Conservation (phyloP, 139 green algal species). For the Chlamydomonas eustigma region DNA sequence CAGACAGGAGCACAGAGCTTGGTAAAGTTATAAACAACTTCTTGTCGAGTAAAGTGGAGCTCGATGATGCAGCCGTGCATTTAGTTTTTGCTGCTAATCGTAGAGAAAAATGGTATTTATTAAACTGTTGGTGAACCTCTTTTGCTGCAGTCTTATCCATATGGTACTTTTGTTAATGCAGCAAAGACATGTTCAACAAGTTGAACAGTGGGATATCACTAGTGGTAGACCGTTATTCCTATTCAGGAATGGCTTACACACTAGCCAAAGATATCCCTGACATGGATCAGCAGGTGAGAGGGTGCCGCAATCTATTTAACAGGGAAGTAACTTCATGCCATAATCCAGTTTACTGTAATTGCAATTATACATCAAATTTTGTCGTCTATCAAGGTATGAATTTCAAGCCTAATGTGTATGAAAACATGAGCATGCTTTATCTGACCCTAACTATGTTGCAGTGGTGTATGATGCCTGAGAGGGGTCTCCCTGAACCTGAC, state of each 20-base stretch:
- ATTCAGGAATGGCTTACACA: constrained; percentile 85
- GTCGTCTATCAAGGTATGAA: too few relatives aligned
- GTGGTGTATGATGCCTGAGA: constrained; percentile 65
- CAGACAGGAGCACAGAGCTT: constrained; percentile 80
- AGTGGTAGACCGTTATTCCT: constrained; percentile 92
- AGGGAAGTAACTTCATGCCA: too few relatives aligned
- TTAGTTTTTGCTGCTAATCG: constrained; percentile 93
- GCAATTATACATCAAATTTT: too few relatives aligned
- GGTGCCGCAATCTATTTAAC: too few relatives aligned
- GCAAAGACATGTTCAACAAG: constrained; percentile 45
- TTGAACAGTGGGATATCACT: constrained; percentile 76
- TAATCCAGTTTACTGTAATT: too few relatives aligned
- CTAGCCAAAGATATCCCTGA: constrained; percentile 66
- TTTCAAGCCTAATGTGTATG: too few relatives aligned
- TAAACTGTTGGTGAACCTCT: too few relatives aligned
- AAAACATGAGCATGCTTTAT: too few relatives aligned
- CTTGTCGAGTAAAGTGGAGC: constrained; percentile 57
- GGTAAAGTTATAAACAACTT: constrained; percentile 88
- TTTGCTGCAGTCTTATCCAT: background rate
- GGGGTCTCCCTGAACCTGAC: constrained; percentile 80
- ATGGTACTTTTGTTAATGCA: background rate
- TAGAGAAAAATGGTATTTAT: constrained; percentile 81
- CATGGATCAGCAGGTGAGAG: background rate
- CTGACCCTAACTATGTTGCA: background rate
- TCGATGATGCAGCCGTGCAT: constrained; percentile 78